Percentiles rank a stretch among this genome's conserved stretches.
phyloP scores from a whole-genome alignment of 2,329 filamentous ascomycete genomes.

The Thielaviopsis euricoi region DNA sequence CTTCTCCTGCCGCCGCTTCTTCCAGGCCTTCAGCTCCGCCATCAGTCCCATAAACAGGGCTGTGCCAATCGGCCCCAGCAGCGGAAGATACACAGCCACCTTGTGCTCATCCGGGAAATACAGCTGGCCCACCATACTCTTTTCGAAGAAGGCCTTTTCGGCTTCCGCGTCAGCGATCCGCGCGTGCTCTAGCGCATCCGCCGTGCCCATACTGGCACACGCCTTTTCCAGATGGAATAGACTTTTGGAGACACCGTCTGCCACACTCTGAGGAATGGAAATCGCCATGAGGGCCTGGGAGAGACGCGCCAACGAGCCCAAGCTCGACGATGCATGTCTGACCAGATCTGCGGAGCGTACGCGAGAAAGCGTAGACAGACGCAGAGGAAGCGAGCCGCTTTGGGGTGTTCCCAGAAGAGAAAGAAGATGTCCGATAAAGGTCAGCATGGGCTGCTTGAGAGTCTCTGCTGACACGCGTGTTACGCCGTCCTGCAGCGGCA shows the following conservation, averaged over 20 bases:
- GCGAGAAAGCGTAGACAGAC: conserved; percentile 70
- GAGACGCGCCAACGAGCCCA: conserved; percentile 81
- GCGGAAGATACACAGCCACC: conserved; percentile 82
- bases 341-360: conserved; percentile 73
- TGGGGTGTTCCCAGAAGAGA: conserved; percentile 74
- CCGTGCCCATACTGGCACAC: conserved; percentile 51
- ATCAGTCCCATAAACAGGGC: conserved; percentile 70
- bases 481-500: conserved; percentile 28
- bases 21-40: conserved; percentile 59
- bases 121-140: conserved; percentile 95
- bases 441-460: conserved; percentile 67
- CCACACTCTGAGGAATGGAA: conserved; percentile 74
- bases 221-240: conserved; percentile 62
- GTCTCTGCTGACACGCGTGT: conserved; percentile 43
- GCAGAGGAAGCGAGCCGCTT: conserved; percentile 67
- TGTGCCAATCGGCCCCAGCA: conserved; percentile 80
- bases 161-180: conserved; percentile 75
- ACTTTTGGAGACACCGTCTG: conserved; percentile 66
- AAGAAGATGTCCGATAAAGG: conserved; percentile 79
- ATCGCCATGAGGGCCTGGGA: conserved; percentile 75
- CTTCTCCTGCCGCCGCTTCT: conserved; percentile 29
- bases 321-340: conserved; percentile 76
- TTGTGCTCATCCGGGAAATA: conserved; percentile 99
- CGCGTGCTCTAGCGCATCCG: conserved; percentile 60
- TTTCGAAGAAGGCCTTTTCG: conserved; percentile 92